A percentile compares a stretch with the other conserved stretches of the same genome.
Evolutionary conservation across 2,329 filamentous ascomycete genomes (phyloP).

Genomic region (Hansfordia pulvinata): DNA sequence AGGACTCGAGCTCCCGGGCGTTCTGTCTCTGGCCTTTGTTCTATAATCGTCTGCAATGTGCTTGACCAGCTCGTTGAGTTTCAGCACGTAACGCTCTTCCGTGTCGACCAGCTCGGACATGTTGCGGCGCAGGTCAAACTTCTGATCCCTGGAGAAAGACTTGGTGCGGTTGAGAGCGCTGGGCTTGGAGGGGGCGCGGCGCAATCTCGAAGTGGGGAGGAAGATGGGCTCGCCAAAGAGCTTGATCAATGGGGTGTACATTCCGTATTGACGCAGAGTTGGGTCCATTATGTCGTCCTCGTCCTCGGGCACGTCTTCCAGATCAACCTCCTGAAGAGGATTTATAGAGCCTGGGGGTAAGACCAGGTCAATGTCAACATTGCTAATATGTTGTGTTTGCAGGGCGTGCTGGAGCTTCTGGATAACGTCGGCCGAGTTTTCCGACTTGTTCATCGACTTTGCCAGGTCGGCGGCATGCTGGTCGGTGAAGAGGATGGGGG

Average conservation of each 20-base stretch:
- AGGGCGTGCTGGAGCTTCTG: constrained; percentile 61
- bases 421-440: constrained; percentile 61
- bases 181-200: constrained; percentile 76
- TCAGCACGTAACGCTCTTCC: constrained; percentile 84
- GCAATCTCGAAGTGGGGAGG: constrained; percentile 70
- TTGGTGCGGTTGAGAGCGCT: constrained; percentile 66
- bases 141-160: constrained; percentile 68
- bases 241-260: constrained; percentile 64
- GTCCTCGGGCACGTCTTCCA: constrained; percentile 44
- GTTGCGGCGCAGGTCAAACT: constrained; percentile 73
- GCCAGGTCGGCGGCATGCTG: constrained; percentile 88
- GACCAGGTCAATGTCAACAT: constrained; percentile 79
- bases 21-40: constrained; percentile 46
- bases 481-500: constrained; percentile 67
- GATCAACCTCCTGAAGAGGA: constrained; percentile 44
- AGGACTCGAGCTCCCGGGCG: constrained; percentile 52
- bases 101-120: constrained; percentile 86
- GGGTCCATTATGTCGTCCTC: constrained; percentile 55
- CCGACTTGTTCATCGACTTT: constrained; percentile 69
- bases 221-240: constrained; percentile 76
- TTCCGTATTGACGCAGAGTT: constrained; percentile 56
- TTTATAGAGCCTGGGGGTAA: constrained; percentile 66
- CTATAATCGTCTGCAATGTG: constrained; percentile 72
- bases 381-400: constrained; percentile 68
- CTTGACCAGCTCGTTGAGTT: constrained; percentile 72